Percentiles rank a stretch among this genome's conserved stretches.
These are phyloP conservation scores for Colletotrichum gigasporum DNA, from an alignment of 2,329 filamentous ascomycete species.

Conservation along the genomic window DNA sequence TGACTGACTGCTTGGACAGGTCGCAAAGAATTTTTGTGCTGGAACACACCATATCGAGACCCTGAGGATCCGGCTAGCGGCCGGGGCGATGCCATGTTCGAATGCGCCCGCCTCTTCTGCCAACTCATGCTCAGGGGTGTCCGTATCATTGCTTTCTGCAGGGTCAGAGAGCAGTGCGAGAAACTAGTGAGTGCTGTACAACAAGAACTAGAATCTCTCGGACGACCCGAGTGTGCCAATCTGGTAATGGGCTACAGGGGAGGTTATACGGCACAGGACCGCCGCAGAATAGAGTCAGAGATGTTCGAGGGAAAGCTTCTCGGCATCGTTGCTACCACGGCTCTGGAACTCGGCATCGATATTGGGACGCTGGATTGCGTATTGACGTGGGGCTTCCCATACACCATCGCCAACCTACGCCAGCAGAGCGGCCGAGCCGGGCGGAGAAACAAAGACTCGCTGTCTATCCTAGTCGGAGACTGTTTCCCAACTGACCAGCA, in stretches of 20 bases:
- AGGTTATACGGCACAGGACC: conserved; percentile 91
- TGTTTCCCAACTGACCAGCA: conserved; percentile 91
- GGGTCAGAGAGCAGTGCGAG: conserved; percentile 89
- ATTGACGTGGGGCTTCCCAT: conserved; percentile 92
- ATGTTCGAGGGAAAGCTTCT: conserved; percentile 97
- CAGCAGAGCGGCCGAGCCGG: conserved; percentile 96
- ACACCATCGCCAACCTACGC: conserved; percentile 91
- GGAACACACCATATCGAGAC: conserved; percentile 97
- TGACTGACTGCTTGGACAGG: conserved; percentile 51
- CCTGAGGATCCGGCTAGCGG: conserved; percentile 87
- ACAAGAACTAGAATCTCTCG: conserved; percentile 77
- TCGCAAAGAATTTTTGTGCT: conserved; percentile 94
- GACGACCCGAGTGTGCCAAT: conserved; percentile 77
- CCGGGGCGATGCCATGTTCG: conserved; percentile 81
- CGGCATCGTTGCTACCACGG: conserved; percentile 93
- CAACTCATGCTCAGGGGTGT: conserved; percentile 89
- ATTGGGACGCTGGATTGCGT: conserved; percentile 95
- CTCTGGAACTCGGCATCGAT: conserved; percentile 92
- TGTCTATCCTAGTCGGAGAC: conserved; percentile 90
- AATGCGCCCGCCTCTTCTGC: conserved; percentile 91
- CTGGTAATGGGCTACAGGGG: conserved; percentile 96
- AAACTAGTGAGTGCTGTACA: conserved; percentile 82
- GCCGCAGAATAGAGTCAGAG: conserved; percentile 87
- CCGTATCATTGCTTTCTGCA: conserved; percentile 91
- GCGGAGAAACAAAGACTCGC: conserved; percentile 89